Base-by-base conservation (phyloP, 2,329 filamentous ascomycete genomes). In the Volutella citrinella region DNA sequence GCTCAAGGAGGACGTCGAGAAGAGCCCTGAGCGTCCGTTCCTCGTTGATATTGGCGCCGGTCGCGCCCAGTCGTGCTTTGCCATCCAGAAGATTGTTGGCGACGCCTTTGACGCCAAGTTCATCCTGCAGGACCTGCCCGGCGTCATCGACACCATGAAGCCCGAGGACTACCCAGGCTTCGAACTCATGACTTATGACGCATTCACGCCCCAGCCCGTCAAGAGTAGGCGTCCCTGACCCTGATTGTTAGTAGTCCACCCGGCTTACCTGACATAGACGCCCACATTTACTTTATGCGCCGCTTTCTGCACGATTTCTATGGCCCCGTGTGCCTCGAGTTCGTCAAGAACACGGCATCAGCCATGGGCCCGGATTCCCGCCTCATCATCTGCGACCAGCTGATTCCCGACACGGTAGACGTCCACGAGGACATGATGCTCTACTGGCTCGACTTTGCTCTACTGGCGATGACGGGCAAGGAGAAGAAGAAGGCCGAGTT, bases 271-370 rank as follows among this genome's bases (percentile, higher is more conserved):
- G 10, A 10, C 24, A 6, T 10, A 60, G 56, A 60, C 19, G 56
- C 55, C 2, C 54, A 57, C 7, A 50, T 59, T 5, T 60, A 59
- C 34, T 56, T 60, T 18, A 55, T 59, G 52, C 48, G 55, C 14
- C 48, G 54, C 11, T 51, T 60, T 7, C 53, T 60, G 12, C 56
- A 59, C 19, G 55, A 60, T 34, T 59, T 58, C 21, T 59, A 60
- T 13, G 41, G 32, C 6, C 46, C 53, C 12, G 48, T 53, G 14
- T 58, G 56, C 36, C 44, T 48, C n/a, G 45, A 55, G 13, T 56
- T 60, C 14, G 44, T 59, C 19, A 54, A 44, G 13, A 57, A 55
- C 36, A 56, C 52, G 1, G 55, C 47, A 7, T 47, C 43, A 4
- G 49, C 54, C 5, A 59, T 59, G 56, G 56, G 52, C 1, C 53